Evolutionary conservation across 495 filamentous ascomycete genomes (phyloP), one percentile per base, ranked within the genome.

Genomic region (Trichocladium uniseriatum): DNA sequence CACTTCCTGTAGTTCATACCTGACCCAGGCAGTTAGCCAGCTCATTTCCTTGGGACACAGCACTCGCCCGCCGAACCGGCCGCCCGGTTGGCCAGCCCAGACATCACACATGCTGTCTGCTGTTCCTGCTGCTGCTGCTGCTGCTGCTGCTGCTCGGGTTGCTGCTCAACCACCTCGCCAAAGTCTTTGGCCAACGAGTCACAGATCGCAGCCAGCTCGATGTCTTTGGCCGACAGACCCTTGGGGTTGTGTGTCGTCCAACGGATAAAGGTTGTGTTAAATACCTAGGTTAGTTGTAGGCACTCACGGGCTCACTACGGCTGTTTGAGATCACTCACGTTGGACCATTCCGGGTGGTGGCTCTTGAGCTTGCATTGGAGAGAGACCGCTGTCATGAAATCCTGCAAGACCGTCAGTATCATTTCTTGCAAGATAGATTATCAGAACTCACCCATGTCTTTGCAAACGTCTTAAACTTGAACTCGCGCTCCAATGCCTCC

Each of bases 181-280:
- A 75, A 70, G 45, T 69, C 66, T 14, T 24, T 42, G 14, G 78
- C 79, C 22, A 79, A 70, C 46, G 73, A 58, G 60, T 89, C 84
- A 63, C 86, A 89, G 49, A 78, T 73, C 35, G 61, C 63, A 1
- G 86, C 86, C 66, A 89, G 73, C 14, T 72, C 60, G 32, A 83
- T 62, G 57, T 90, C 86, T 53, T 82, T 82, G 20, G 66, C 51
- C 0, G 81, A 82, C n/a, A 90, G 70, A n/a, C 86, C 84, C 18
- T 72, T 69, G 8, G 82, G 83, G 38, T 70, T 70, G 65, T 90
- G 84, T 15, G 86, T 89, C 10, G 84, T 89, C 86, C 83, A 89
- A 35, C 79, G 72, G 46, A 84, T 79, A 55, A 72, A 73, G 14
- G 73, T 73, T 22, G 67, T 77, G 53, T 81, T 82, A 63, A 78